Base-by-base conservation (phyloP, 2,329 filamentous ascomycete genomes). In the Aspergillus sp. region DNA sequence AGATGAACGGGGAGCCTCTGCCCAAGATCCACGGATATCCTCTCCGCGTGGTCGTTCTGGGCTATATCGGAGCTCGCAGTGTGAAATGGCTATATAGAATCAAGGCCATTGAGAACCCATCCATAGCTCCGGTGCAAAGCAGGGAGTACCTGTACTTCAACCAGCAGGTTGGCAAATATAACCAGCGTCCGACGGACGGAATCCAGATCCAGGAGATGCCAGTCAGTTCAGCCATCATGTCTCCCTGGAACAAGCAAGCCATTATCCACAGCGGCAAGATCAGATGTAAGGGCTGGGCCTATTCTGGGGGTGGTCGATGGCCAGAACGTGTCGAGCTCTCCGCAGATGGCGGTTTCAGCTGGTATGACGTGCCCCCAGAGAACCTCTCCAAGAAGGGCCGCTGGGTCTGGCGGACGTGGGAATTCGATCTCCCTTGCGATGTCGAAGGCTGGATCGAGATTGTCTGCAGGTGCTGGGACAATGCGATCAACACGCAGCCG, bases 1-100 rank as follows among this genome's bases (percentile, higher is more conserved):
- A 89, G 65, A 90, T 90, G 87, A 90, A 90, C 62, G 86, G 83
- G 5, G 76, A 87, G 59, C 79, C 79, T 0, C 75, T 90, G 0
- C 87, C 87, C 0, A 79, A 77, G 11, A 88, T 89, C 58, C 88
- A 90, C 59, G 87, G 87, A 0, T 86, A 79, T 23, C 87, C 87
- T 0, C 73, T 90, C 0, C 80, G 87, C 5, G 77, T 81, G 0
- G 79, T 90, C 0, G 86, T 89, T 0, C 78, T 86, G 62, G 86
- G 86, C 0, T 89, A 89, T 62, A 88, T 90, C 57, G 87, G 87
- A 1, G 87, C 86, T 0, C 72, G 84, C n/a, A 84, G 80, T 58
- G 80, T 83, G 57, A 87, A 87, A 68, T 87, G 85, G 85, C 75
- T 88, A 0, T 85, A 85, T 53, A 79, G 82, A 1, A 80, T 89